Evolutionary conservation across 2,329 filamentous ascomycete species (phyloP), one percentile per base, ranked within the genome.

Genomic region (Scopulariopsis brevicaulis): DNA sequence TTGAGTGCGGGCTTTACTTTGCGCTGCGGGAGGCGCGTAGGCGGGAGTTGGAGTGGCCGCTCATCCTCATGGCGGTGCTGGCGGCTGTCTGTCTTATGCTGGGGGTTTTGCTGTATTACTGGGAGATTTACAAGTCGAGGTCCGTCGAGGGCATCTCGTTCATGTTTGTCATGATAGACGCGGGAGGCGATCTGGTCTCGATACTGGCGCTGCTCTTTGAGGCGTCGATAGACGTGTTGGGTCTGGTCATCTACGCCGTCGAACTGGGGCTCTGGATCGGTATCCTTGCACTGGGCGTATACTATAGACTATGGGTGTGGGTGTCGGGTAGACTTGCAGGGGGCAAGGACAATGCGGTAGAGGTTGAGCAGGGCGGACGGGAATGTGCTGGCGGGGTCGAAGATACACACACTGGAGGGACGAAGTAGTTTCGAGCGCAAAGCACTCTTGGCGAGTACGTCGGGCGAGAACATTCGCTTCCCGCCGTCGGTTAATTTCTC

Each of bases 211-310:
- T 56, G 25, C 5, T 56, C 4, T 56, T 56, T 22, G 50, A 48
- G n/a, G 25, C 40, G 15, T 48, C 40, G 43, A 56, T 56, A 35
- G 55, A 56, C 20, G 55, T 34, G 8, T 24, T 56, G 18, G 55
- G 43, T 10, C 14, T 56, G 25, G 55, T 51, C 18, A 37, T 56
- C 4, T 51, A 56, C 43, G 34, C 43, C 25, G 55, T 56, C 43
- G 55, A 56, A 8, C 34, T 56, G 28, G 55, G 46, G 25, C 43
- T 56, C 25, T 56, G 55, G 55, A 56, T 56, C n/a, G 55, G 55
- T 5, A 56, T 56, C 15, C 40, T 46, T n/a, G 40, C 34, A 34
- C 50, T 56, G 32, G 43, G 55, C 18, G 55, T 51, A 4, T 48
- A 56, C 28, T 51, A 56, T 35, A 56, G 55, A 18, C 24, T 56